A percentile compares a stretch with the other conserved stretches of the same genome.
Evolutionary conservation across 2,329 filamentous ascomycete genomes (phyloP).

Genomic region (Sphaerulina musiva): DNA sequence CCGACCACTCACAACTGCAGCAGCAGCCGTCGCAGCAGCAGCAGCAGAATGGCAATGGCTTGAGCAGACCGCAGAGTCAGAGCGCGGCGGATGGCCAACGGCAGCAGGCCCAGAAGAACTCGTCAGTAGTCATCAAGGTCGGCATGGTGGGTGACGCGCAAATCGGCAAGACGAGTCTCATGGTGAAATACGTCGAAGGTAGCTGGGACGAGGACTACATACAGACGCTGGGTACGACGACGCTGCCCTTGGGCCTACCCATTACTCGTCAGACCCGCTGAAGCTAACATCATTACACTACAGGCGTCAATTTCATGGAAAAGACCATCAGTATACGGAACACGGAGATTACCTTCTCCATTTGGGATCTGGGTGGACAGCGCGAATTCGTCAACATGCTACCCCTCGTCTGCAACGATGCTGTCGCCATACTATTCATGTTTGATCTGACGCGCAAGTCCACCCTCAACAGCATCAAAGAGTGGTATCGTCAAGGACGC

Average conservation of each 20-base stretch:
- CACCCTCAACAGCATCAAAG: constrained; percentile 97
- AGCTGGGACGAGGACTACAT: constrained; percentile 99
- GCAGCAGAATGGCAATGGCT: constrained; percentile 29
- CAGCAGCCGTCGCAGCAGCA: constrained; percentile 23
- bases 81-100: constrained; percentile 30
- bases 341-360: constrained; percentile 98
- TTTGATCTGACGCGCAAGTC: constrained; percentile 97
- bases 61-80: constrained; percentile 30
- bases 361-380: constrained; percentile 97
- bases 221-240: constrained; percentile 71
- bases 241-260: not conserved
- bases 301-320: constrained; percentile 98
- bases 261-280: too few species aligned
- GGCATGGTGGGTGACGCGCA: constrained; percentile 99
- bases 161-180: constrained; percentile 97
- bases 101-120: constrained; percentile 43
- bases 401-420: constrained; percentile 97
- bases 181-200: constrained; percentile 99
- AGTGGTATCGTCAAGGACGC: constrained; percentile 96
- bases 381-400: constrained; percentile 99
- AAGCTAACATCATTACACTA: constrained; percentile 4
- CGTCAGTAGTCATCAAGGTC: constrained; percentile 92
- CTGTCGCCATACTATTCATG: constrained; percentile 98
- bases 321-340: constrained; percentile 99
- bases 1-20: constrained; percentile 19